These are phyloP conservation scores for Caryocar brasiliense DNA, from an alignment of 441 rosid species.

Conservation along the genomic window DNA sequence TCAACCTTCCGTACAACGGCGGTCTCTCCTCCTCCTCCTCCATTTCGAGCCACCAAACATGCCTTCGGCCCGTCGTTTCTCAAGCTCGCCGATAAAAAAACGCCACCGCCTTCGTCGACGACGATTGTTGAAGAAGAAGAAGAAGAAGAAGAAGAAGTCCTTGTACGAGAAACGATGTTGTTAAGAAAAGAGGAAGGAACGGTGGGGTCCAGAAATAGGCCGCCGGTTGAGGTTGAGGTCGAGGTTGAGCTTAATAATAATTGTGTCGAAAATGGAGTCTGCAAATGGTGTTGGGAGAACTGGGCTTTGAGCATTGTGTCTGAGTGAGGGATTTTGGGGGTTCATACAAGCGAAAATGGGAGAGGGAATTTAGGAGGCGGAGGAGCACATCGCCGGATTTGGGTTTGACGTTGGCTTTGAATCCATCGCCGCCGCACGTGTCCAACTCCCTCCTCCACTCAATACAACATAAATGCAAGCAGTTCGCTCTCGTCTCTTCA, in stretches of 20 bases:
- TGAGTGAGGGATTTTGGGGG: neutral
- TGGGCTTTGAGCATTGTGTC: no score
- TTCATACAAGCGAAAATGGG: neutral
- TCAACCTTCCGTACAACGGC: no score
- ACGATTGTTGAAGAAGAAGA: no score
- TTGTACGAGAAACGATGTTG: slow-evolving; percentile 25
- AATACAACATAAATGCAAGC: no score
- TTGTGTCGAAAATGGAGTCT: slow-evolving; percentile 10
- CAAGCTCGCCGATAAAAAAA: slow-evolving; percentile 51
- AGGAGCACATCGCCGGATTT: slow-evolving; percentile 9
- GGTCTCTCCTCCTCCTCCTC: no score
- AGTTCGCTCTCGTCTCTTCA: neutral
- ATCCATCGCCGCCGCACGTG: slow-evolving; percentile 36
- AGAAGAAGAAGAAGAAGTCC: slow-evolving; percentile 7
- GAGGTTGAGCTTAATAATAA: slow-evolving; percentile 8
- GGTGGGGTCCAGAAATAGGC: slow-evolving; percentile 56
- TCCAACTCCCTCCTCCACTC: no score
- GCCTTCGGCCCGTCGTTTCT: slow-evolving; percentile 29
- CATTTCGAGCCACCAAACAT: slow-evolving; percentile 22
- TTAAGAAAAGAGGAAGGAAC: slow-evolving; percentile 39
- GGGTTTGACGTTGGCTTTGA: slow-evolving; percentile 15
- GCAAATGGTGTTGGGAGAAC: slow-evolving; percentile 2
- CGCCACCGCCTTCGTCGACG: no score
- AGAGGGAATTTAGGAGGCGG: neutral
- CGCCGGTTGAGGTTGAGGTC: slow-evolving; percentile 31